A percentile compares a stretch with the other conserved stretches of the same genome.
phyloP scores from a whole-genome alignment of 305 asterid genomes.

The Euphrasia arctica region DNA sequence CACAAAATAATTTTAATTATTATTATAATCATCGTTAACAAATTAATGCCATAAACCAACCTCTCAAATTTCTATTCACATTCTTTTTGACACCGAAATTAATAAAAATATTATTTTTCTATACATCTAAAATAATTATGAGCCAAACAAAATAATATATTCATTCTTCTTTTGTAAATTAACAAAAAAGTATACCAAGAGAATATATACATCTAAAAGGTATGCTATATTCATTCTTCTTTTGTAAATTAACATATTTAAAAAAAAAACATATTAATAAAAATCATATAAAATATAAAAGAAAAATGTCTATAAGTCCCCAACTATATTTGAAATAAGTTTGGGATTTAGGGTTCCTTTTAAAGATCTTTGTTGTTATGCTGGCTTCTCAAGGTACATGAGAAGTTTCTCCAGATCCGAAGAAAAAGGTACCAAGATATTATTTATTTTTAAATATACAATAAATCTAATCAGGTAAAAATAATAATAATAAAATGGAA shows the following conservation, averaged over 20 bases:
- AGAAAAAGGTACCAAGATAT: slow-evolving; percentile 55
- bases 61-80: slow-evolving; percentile 23
- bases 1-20: no score
- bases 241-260: slow-evolving; percentile 27
- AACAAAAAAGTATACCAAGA: no score
- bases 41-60: slow-evolving; percentile 18
- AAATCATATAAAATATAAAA: not conserved
- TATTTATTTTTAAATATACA: not conserved
- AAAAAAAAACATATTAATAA: slow-evolving; percentile 14
- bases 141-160: not conserved
- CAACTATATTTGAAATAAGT: slow-evolving; percentile 19
- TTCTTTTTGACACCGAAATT: not conserved
- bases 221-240: no score
- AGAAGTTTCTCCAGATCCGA: slow-evolving; percentile 90
- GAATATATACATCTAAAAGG: no score
- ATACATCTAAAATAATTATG: no score
- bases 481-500: not conserved
- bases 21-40: slow-evolving; percentile 37
- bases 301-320: not conserved
- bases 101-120: no score
- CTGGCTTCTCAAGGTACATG: slow-evolving; percentile 56
- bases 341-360: slow-evolving; percentile 43
- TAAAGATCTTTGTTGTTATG: slow-evolving; percentile 67
- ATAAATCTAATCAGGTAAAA: slow-evolving; percentile 28
- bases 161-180: no score